Base-by-base conservation (phyloP, 2,329 filamentous ascomycete species). In the Penicillium sp. region DNA sequence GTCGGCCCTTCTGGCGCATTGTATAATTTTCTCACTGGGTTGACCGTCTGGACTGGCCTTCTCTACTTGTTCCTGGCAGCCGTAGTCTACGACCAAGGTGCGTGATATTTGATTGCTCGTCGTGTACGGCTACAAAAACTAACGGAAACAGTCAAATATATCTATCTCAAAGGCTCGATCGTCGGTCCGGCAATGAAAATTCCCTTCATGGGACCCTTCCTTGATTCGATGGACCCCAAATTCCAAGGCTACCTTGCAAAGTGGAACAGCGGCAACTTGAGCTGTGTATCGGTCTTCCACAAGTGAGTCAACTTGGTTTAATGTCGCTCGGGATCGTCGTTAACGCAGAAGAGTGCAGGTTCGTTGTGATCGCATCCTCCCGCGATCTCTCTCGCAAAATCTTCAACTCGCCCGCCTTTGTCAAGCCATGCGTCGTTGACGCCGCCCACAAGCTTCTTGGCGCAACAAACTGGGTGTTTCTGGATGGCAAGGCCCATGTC, bases 201-300 rank as follows among this genome's bases (percentile, higher is more conserved):
- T 58, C 90, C 90, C 43, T 93, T 94, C 69, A 91, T 97, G 72
- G 94, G 94, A n/a, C 93, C 94, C 5, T 97, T 99, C 75, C 81
- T 97, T 57, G 81, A 97, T 70, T 96, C 91, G 26, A 81, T 97
- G 66, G 87, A 96, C 73, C 94, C 94, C 57, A 90, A 93, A 68
- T 97, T 97, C 72, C 85, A 88, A 60, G 84, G 92, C 68, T 99
- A 99, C 78, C 83, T 92, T 72, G 87, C 82, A 60, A 97, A 97
- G 81, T 99, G 94, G 94, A 74, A 82, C 66, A 96, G 91, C 69
- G 94, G 90, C 47, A 87, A 90, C 48, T 81, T 99, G 65, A 97
- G 92, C 81, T 99, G 94, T 70, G 94, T 99, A 60, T 97, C 92
- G 2, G 91, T 99, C 67, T 99, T 99, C 80, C 94, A 99, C 85